Base-by-base conservation (phyloP, 2,329 filamentous ascomycete species). In the Trichoderma hamatum region DNA sequence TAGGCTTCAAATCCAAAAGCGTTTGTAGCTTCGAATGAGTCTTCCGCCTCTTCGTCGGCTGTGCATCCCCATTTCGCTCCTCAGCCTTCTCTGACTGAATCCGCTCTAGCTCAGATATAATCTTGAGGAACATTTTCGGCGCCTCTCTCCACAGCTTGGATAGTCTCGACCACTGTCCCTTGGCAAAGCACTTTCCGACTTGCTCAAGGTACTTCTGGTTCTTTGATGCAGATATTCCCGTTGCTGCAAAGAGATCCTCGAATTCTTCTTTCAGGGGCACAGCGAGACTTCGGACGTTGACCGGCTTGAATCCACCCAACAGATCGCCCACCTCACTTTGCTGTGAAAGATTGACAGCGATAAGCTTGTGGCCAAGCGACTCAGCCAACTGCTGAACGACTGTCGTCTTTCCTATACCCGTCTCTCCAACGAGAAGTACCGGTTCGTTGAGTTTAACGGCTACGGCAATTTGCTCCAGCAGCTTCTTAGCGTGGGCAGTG, bases 271-370 rank as follows among this genome's bases (percentile, higher is more conserved):
- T 93, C 76, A 99, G 82, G 0, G 96, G 95, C 46, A 97, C 88
- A 0, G 96, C 92, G 68, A 98, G 84, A 70, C 90, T 96, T 72
- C 95, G 89, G 52, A 96, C 88, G 76, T 95, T 97, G 70, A 99
- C 91, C 0, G 96, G 96, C 78, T 99, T 99, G 83, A 97, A 98
- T 0, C 96, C 96, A 74, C 96, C 96, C 0, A 99, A 84, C 14
- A 99, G 83, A 81, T 99, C 96, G n/a, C 94, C 92, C 51, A 92
- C 94, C 80, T 99, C 96, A 76, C 94, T 98, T 78, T 99, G 96
- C 77, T 99, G 96, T 0, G 96, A 99, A 77, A 99, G 80, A 76
- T 99, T 99, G 76, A 99, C 94, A 3, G 94, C 93, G 0, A 94
- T 92, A 14, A 99, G 86, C 74, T 93, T 96, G 76, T 94, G 92